These are phyloP conservation scores for Neospora caninum DNA, from an alignment of 169 alveolate species.

Conservation along the genomic window DNA sequence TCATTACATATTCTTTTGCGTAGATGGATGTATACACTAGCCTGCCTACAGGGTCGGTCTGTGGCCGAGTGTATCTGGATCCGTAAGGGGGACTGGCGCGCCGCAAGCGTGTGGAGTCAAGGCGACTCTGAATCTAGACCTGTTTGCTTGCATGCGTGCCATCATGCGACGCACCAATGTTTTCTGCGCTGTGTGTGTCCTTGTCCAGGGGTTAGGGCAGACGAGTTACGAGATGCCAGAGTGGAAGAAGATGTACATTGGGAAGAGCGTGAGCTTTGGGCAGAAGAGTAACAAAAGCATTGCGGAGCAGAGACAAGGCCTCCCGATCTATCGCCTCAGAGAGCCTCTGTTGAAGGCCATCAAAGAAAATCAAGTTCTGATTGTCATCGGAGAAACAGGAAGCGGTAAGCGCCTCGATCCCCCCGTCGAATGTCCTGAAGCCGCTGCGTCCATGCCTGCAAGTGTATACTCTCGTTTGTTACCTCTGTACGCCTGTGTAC, in stretches of 20 bases:
- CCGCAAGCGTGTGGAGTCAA: too few relatives aligned
- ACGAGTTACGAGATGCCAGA: slow-evolving; percentile 86
- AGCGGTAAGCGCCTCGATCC: slow-evolving; percentile 84
- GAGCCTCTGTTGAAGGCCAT: slow-evolving; percentile 92
- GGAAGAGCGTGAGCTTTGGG: slow-evolving; percentile 81
- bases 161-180: too few relatives aligned
- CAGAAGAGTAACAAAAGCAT: slow-evolving; percentile 78
- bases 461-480: neutral
- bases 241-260: slow-evolving; percentile 87
- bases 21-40: neutral
- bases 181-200: slow-evolving; percentile 15
- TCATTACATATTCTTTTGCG: neutral
- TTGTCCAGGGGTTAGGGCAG: slow-evolving; percentile 74
- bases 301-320: slow-evolving; percentile 92
- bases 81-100: too few relatives aligned
- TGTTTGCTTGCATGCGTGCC: too few relatives aligned
- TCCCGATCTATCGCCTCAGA: slow-evolving; percentile 95
- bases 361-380: slow-evolving; percentile 87
- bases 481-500: neutral
- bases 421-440: neutral
- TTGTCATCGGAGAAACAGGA: slow-evolving; percentile 99
- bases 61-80: too few relatives aligned
- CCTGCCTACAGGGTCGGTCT: too few relatives aligned
- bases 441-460: neutral
- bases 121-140: too few relatives aligned